Base-by-base conservation (phyloP, 441 rosid genomes). In the Croton laevigatus region DNA sequence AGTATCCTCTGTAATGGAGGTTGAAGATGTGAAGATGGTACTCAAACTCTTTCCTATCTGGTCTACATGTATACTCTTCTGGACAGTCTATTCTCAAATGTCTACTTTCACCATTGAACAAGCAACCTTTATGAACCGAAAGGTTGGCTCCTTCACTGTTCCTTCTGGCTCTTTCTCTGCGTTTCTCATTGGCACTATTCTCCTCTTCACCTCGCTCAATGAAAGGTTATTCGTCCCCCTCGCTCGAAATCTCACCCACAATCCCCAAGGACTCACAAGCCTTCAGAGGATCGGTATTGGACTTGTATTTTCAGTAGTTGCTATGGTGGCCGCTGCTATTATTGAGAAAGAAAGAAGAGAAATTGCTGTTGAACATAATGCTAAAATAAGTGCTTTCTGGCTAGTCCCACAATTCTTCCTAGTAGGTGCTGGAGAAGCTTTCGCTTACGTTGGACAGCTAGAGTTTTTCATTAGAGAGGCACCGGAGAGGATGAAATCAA, bases 61-160 rank as follows among this genome's bases (percentile, higher is more conserved):
- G 98, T 84, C 95, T 27, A 88, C 98, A 2, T 84, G 91, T 70
- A 89, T 91, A 73, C 86, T 90, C 49, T 91, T 91, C 70, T 91
- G 95, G 97, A 91, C 97, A 58, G 79, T 88, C 54, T 94, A 94
- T 79, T 90, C 97, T 34, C 98, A 91, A 66, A 91, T 94, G 96
- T 88, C 85, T 2, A 94, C 98, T 32, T 94, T 94, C 83, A 88
- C 93, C 23, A 77, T 91, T 10, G 93, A 91, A 71, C 97, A 94
- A 81, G 92, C 95, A 12, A 82, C 88, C 27, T 68, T 81, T 74
- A 94, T 91, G 98, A 71, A 88, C 60, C 73, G 95, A 62, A 76
- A 66, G 57, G 42, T 94, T 14, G 88, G 97, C 13, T 81, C 84
- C 58, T 80, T 91, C 59, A 23, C 44, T 4, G 48, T 94, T 71